Percentiles rank a stretch among this genome's conserved stretches.
Conservation (phyloP, 192 early-diverging fungal species). For the Kappamyces sp. region DNA sequence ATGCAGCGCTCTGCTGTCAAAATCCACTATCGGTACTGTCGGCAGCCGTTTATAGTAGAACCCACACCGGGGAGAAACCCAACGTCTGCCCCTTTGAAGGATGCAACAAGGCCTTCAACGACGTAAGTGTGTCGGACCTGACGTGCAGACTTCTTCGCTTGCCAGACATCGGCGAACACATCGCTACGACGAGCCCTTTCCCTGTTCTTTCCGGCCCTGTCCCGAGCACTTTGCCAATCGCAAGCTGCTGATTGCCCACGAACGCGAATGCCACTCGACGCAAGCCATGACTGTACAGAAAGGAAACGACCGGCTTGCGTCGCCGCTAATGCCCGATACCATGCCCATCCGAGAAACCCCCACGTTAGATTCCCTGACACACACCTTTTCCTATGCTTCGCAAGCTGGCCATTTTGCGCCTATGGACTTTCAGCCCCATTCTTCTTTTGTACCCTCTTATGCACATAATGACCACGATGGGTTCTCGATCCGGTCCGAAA, state of each 20-base stretch:
- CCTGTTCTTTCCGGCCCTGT: slow-evolving; percentile 10
- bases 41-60: slow-evolving; percentile 68
- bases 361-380: too few species aligned
- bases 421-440: too few species aligned
- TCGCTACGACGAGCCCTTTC: slow-evolving; percentile 11
- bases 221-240: slow-evolving; percentile 14
- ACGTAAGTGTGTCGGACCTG: slow-evolving; percentile 6
- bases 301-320: too few species aligned
- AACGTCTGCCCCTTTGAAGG: slow-evolving; percentile 58
- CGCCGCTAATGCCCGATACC: too few species aligned
- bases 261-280: neutral
- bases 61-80: slow-evolving; percentile 73
- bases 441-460: too few species aligned
- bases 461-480: too few species aligned
- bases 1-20: slow-evolving; percentile 80
- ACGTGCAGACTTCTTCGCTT: slow-evolving; percentile 12
- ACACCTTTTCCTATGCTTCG: too few species aligned
- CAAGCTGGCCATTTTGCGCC: too few species aligned
- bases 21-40: slow-evolving; percentile 56
- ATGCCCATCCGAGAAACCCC: too few species aligned
- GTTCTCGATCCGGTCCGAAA: too few species aligned
- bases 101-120: slow-evolving; percentile 46
- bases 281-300: too few species aligned
- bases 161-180: slow-evolving; percentile 17
- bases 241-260: slow-evolving; percentile 10